phyloP scores from a whole-genome alignment of 352 stramenopile species.

The Poterioochromonas sp. region DNA sequence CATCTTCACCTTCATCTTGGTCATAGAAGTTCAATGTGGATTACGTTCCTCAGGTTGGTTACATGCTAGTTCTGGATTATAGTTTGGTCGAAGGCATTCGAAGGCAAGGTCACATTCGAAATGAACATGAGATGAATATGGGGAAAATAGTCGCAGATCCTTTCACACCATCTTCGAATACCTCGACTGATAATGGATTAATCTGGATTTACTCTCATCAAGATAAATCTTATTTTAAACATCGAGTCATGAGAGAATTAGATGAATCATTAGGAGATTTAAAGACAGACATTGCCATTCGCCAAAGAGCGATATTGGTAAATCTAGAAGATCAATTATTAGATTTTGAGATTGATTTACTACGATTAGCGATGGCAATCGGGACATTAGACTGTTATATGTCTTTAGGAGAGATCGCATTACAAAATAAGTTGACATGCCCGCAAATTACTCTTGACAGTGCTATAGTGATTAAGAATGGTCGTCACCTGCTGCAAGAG shows the following conservation, averaged over 20 bases:
- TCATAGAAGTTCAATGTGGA: too few relatives aligned
- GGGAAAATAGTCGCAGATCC: too few relatives aligned
- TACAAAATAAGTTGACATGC: conserved; percentile 4
- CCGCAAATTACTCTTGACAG: conserved; percentile 22
- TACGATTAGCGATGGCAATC: neutral
- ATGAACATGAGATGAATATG: too few relatives aligned
- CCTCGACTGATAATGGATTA: neutral
- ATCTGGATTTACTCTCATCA: conserved; percentile 7
- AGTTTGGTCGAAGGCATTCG: too few relatives aligned
- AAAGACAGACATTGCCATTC: conserved; percentile 20
- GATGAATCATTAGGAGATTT: conserved; percentile 32
- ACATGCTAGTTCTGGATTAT: conserved; percentile 21
- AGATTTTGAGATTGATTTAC: neutral
- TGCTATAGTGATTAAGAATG: conserved; percentile 32
- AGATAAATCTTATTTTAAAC: conserved; percentile 25
- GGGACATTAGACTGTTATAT: conserved; percentile 14
- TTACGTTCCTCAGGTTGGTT: conserved; percentile 36
- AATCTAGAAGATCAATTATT: conserved; percentile 26
- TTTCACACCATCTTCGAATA: neutral
- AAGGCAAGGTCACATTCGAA: too few relatives aligned
- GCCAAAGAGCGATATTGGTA: conserved; percentile 12
- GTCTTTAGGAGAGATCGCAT: conserved; percentile 1
- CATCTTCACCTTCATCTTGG: too few relatives aligned
- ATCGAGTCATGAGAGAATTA: neutral
- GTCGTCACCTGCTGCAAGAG: conserved; percentile 34